Evolutionary conservation across 768 basidiomycete species (phyloP), one percentile per base, ranked within the genome.

Genomic region (Trametes maxima): DNA sequence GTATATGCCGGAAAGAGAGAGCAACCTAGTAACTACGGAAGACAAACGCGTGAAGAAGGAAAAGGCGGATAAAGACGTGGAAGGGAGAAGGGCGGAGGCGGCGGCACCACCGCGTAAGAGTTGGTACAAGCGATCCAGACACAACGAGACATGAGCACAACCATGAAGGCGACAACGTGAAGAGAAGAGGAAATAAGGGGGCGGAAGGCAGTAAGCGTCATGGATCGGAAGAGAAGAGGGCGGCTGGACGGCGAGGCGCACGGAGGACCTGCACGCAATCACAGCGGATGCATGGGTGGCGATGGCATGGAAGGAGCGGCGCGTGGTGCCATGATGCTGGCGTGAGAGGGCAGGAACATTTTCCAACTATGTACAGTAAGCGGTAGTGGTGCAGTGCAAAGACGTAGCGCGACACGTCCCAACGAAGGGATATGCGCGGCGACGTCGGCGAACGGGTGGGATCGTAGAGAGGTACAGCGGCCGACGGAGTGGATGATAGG

Each of bases 81-180:
- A 5, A 8, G 10, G 10, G 8, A 43, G 13, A 22, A 44, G 44
- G 47, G 28, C 19, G 37, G 25, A 28, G 40, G 36, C 24, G 17
- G 44, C 21, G 46, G 35, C 48, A 43, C 57, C 8, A 54, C 47
- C 25, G 47, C 16, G 16, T n/a, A 47, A 52, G 57, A 49, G 35
- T 59, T 33, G 42, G 54, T 63, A 63, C 57, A 63, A 51, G 25
- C 57, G 54, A 56, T 59, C 57, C 62, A 47, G 62, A 64, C 62
- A 64, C 62, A 55, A 55, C 62, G 47, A 59, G 62, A 59, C 62
- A 63, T 58, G 62, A 64, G 62, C 62, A 64, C 62, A 64, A 64
- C 56, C 62, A 64, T 59, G 19, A 59, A 51, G 37, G 49, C 22
- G 35, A 58, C 36, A 59, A 52, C 21, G 47, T 33, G 48, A 45